A percentile compares a stretch with the other conserved stretches of the same genome.
Conservation (phyloP, 371 early-diverging fungal genomes). For the Actinomortierella wolfii region DNA sequence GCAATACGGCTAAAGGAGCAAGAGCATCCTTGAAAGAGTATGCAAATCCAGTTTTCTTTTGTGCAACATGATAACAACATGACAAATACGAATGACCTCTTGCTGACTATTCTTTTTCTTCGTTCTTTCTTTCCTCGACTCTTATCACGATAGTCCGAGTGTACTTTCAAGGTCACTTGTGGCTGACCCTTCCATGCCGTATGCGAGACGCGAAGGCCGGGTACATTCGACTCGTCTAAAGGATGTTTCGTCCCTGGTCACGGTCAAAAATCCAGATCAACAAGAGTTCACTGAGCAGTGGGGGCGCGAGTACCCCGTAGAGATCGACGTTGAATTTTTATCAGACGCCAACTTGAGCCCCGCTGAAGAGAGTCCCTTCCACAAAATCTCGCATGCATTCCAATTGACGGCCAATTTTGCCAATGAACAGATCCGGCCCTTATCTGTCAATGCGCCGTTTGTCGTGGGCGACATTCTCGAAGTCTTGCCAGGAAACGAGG, state of each 20-base stretch:
- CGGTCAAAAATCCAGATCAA: conserved; percentile 27
- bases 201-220: too few relatives aligned
- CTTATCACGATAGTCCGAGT: background rate
- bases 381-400: conserved; percentile 20
- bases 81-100: too few relatives aligned
- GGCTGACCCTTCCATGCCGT: background rate
- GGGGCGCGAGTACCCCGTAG: conserved; percentile 28
- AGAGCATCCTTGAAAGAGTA: too few relatives aligned
- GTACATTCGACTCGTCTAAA: too few relatives aligned
- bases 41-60: too few relatives aligned
- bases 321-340: conserved; percentile 12
- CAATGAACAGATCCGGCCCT: conserved; percentile 12
- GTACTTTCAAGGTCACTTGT: background rate
- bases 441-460: conserved; percentile 28
- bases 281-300: conserved; percentile 15
- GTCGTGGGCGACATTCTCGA: conserved; percentile 16
- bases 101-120: background rate
- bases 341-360: background rate
- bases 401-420: conserved; percentile 35
- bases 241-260: too few relatives aligned
- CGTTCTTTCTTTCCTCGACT: background rate
- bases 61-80: too few relatives aligned
- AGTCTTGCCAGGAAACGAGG: conserved; percentile 2
- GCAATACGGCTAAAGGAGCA: too few relatives aligned
- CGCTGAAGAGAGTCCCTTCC: conserved; percentile 16